Evolutionary conservation across 2,329 filamentous ascomycete genomes (phyloP).

Genomic region (Macroventuria anomochaeta): DNA sequence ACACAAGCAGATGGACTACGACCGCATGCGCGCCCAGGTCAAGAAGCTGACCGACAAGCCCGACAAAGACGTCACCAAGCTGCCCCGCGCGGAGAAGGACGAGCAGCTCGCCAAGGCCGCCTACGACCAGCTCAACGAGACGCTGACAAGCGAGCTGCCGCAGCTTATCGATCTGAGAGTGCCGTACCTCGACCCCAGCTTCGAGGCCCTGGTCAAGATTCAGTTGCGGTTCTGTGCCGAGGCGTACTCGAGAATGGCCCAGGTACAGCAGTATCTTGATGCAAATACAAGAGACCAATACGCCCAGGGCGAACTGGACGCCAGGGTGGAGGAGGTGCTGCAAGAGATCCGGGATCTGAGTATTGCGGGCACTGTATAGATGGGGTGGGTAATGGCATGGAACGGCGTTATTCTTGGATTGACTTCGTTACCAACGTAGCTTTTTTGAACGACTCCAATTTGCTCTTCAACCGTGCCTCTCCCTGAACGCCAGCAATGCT

Average conservation of each 20-base stretch:
- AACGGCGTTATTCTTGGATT: slow-evolving; percentile 10
- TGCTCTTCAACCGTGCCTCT: neutral
- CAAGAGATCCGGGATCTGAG: slow-evolving; percentile 97
- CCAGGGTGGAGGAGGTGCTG: slow-evolving; percentile 89
- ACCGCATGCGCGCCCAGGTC: slow-evolving; percentile 91
- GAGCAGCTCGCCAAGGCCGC: slow-evolving; percentile 90
- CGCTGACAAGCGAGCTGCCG: slow-evolving; percentile 88
- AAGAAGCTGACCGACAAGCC: slow-evolving; percentile 98
- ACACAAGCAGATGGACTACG: slow-evolving; percentile 98
- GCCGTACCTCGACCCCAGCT: slow-evolving; percentile 94
- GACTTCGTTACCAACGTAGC: neutral
- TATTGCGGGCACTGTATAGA: slow-evolving; percentile 74
- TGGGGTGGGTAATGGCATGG: neutral
- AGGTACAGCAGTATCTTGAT: slow-evolving; percentile 98
- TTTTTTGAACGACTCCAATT: neutral
- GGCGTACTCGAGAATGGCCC: slow-evolving; percentile 96
- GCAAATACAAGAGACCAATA: slow-evolving; percentile 96
- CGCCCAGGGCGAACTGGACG: slow-evolving; percentile 89
- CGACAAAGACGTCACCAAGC: slow-evolving; percentile 96
- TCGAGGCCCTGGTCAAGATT: slow-evolving; percentile 98
- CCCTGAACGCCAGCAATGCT: neutral
- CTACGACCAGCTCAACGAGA: slow-evolving; percentile 97
- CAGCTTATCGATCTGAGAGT: slow-evolving; percentile 97
- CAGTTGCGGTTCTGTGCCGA: slow-evolving; percentile 97
- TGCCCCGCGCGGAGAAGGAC: slow-evolving; percentile 95